Conservation (phyloP, 2,329 filamentous ascomycete species). For the Fonsecaea pedrosoi region DNA sequence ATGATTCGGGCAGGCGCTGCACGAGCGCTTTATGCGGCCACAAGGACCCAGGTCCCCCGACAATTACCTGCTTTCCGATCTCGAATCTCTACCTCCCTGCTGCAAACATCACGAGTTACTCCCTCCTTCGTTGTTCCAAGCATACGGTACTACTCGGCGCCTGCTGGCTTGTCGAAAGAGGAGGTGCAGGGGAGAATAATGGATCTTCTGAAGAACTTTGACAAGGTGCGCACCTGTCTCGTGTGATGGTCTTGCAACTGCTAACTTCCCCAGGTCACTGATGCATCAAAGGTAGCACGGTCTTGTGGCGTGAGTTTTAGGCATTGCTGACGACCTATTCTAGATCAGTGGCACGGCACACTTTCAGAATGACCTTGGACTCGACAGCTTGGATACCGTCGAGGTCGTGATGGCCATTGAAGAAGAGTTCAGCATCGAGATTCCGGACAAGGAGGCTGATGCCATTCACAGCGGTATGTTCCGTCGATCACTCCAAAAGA, state of each 20-base stretch:
- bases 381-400: conserved; percentile 97
- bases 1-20: conserved; percentile 93
- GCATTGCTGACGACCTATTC: conserved; percentile 41
- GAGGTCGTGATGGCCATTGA: conserved; percentile 99
- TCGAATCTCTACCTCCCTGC: conserved; percentile 64
- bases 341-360: conserved; percentile 84
- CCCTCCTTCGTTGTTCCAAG: conserved; percentile 71
- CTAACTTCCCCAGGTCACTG: conserved; percentile 50
- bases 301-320: not conserved
- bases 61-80: conserved; percentile 64
- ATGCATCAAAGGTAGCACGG: conserved; percentile 61
- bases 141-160: conserved; percentile 85
- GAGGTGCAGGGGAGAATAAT: conserved; percentile 93
- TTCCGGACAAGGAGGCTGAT: conserved; percentile 96
- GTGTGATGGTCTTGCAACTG: not conserved
- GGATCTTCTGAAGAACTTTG: conserved; percentile 91
- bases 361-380: conserved; percentile 95
- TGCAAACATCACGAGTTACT: conserved; percentile 65
- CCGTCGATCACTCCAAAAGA: not conserved
- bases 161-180: conserved; percentile 75
- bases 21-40: conserved; percentile 71
- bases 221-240: conserved; percentile 73
- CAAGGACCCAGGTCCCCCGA: conserved; percentile 58
- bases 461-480: conserved; percentile 87
- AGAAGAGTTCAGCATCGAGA: conserved; percentile 95